Percentiles rank a stretch among this genome's conserved stretches.
Evolutionary conservation across 2,329 filamentous ascomycete genomes (phyloP).

Genomic region (Clonostachys rhizophaga): DNA sequence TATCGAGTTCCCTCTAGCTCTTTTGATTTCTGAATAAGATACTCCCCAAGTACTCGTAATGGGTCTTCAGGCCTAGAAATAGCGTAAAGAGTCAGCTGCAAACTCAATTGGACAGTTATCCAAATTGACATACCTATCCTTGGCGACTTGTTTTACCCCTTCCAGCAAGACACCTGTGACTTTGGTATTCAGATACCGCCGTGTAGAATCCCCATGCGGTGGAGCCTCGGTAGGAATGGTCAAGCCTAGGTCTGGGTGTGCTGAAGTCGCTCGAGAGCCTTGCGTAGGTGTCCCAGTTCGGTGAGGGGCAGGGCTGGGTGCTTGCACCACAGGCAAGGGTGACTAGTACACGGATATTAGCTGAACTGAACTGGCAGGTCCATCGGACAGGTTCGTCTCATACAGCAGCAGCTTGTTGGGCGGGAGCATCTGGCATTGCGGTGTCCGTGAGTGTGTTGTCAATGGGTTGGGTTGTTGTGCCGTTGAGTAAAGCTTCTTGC

Average conservation of each 20-base stretch:
- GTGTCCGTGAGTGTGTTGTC: slow-evolving; percentile 27
- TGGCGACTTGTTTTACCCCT: slow-evolving; percentile 69
- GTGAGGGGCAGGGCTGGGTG: slow-evolving; percentile 34
- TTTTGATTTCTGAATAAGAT: slow-evolving; percentile 61
- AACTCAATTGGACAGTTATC: neutral
- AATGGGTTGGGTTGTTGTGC: neutral
- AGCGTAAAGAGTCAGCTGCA: slow-evolving; percentile 1
- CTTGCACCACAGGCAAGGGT: slow-evolving; percentile 25
- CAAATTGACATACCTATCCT: slow-evolving; percentile 58
- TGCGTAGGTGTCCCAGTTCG: slow-evolving; percentile 45
- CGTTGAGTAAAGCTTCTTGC: slow-evolving; percentile 2
- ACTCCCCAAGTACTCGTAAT: slow-evolving; percentile 65
- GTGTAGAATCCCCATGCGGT: slow-evolving; percentile 62
- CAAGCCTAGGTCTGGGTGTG: slow-evolving; percentile 46
- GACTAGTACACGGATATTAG: slow-evolving; percentile 19
- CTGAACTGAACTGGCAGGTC: neutral
- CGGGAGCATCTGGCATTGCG: slow-evolving; percentile 35
- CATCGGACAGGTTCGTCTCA: slow-evolving; percentile 4
- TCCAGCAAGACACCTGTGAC: slow-evolving; percentile 65
- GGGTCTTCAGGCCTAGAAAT: slow-evolving; percentile 59
- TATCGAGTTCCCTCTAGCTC: slow-evolving; percentile 48
- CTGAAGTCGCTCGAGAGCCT: slow-evolving; percentile 51
- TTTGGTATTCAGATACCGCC: slow-evolving; percentile 68
- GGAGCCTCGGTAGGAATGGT: slow-evolving; percentile 56
- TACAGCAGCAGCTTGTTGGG: slow-evolving; percentile 34